Conservation (phyloP, 2,329 filamentous ascomycete species). For the Pseudovirgaria hyperparasitica region DNA sequence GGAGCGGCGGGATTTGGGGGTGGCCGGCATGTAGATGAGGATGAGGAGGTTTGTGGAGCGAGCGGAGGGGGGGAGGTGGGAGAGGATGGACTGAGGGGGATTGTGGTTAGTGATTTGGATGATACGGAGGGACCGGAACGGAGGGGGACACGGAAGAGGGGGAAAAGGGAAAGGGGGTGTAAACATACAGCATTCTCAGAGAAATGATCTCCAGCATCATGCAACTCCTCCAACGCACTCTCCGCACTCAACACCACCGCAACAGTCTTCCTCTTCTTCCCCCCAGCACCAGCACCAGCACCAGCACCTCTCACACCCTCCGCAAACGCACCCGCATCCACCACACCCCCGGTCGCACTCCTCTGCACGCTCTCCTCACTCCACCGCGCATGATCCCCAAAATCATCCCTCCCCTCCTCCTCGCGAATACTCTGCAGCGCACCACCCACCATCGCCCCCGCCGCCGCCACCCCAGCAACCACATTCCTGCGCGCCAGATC, state of each 20-base stretch:
- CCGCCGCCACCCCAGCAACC: slow-evolving; percentile 68
- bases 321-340: slow-evolving; percentile 19
- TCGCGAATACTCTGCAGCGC: slow-evolving; percentile 74
- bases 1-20: slow-evolving; percentile 38
- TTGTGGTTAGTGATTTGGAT: too few relatives aligned
- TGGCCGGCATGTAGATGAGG: slow-evolving; percentile 72
- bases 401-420: slow-evolving; percentile 67
- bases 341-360: slow-evolving; percentile 19
- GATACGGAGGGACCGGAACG: too few relatives aligned
- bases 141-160: not conserved
- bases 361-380: slow-evolving; percentile 75
- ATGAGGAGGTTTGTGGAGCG: slow-evolving; percentile 68
- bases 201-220: slow-evolving; percentile 43
- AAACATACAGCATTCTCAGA: slow-evolving; percentile 76
- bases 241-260: slow-evolving; percentile 81
- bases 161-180: slow-evolving; percentile 1
- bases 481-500: slow-evolving; percentile 73
- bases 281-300: slow-evolving; percentile 8
- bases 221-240: slow-evolving; percentile 39
- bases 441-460: slow-evolving; percentile 69
- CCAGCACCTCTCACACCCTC: slow-evolving; percentile 14
- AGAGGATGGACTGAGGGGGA: slow-evolving; percentile 50
- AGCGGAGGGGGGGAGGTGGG: slow-evolving; percentile 72
- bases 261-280: slow-evolving; percentile 51
- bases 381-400: slow-evolving; percentile 81